phyloP scores from a whole-genome alignment of 495 filamentous ascomycete genomes.

The Penicillium canariense region DNA sequence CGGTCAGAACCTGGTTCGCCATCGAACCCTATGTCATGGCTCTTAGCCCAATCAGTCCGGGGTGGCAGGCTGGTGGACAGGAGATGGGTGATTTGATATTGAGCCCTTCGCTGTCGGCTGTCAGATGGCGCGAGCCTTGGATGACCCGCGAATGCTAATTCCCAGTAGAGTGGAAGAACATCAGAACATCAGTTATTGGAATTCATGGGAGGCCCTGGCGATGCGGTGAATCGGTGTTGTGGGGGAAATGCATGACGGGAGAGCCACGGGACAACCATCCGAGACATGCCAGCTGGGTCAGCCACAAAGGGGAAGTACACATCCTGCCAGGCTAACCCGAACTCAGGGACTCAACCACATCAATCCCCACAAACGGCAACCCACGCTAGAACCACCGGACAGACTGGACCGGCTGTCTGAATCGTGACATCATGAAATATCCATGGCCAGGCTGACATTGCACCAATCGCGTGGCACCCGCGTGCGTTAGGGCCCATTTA shows the following conservation, averaged over 20 bases:
- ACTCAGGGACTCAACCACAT: background rate
- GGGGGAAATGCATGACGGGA: background rate
- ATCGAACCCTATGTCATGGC: background rate
- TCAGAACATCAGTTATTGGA: background rate
- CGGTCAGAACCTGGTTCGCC: background rate
- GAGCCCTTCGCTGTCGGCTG: too few relatives aligned
- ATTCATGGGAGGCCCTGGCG: too few relatives aligned
- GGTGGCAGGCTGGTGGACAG: background rate
- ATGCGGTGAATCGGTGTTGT: background rate
- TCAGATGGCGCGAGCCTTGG: too few relatives aligned
- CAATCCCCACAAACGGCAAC: background rate
- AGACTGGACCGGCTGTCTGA: background rate
- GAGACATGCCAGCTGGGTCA: slow-evolving; percentile 3
- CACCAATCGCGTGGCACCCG: slow-evolving; percentile 8
- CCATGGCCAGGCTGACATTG: slow-evolving; percentile 8
- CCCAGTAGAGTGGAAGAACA: background rate
- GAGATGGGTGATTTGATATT: background rate
- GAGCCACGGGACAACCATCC: background rate
- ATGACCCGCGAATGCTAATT: slow-evolving; percentile 6
- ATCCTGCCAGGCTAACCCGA: background rate
- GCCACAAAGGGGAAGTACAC: background rate
- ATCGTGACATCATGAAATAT: slow-evolving; percentile 16
- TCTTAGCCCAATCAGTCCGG: background rate
- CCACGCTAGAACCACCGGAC: background rate
- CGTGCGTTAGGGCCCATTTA: slow-evolving; percentile 4